These are phyloP conservation scores for Beauveria rudraprayagi DNA, from an alignment of 2,329 filamentous ascomycete genomes.

Conservation along the genomic window DNA sequence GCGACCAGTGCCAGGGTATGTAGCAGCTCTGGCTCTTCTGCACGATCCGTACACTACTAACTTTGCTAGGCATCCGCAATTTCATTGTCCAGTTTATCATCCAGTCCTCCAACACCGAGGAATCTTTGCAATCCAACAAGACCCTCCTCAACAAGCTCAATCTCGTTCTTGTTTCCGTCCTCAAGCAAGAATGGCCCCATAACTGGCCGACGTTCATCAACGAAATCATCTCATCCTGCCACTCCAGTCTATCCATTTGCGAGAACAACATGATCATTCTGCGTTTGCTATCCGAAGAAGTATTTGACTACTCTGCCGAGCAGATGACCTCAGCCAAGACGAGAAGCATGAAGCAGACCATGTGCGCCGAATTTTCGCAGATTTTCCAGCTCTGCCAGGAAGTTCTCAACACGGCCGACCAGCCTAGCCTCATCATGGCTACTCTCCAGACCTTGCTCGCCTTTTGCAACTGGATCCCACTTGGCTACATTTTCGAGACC, in stretches of 20 bases:
- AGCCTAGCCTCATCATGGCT: conserved; percentile 86
- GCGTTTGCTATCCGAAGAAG: conserved; percentile 89
- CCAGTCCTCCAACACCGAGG: conserved; percentile 82
- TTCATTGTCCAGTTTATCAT: conserved; percentile 99
- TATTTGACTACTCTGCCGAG: conserved; percentile 97
- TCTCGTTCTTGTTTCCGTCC: conserved; percentile 88
- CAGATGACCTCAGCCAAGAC: conserved; percentile 99
- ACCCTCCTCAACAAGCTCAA: conserved; percentile 97
- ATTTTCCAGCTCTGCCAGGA: conserved; percentile 98
- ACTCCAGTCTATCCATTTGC: conserved; percentile 92
- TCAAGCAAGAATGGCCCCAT: conserved; percentile 99
- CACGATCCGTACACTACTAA: conserved; percentile 14
- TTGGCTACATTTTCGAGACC: conserved; percentile 98
- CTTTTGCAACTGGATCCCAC: conserved; percentile 97
- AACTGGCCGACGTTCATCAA: conserved; percentile 99
- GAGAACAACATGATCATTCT: conserved; percentile 99
- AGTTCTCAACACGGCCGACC: conserved; percentile 82
- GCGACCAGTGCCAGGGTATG: conserved; percentile 86
- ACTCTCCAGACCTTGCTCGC: conserved; percentile 91
- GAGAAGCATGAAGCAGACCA: conserved; percentile 91
- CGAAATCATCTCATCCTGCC: conserved; percentile 95
- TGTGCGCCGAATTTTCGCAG: conserved; percentile 97
- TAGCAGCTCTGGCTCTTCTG: conserved; percentile 7
- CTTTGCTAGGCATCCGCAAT: conserved; percentile 76
- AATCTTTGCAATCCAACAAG: conserved; percentile 73